A percentile compares a stretch with the other conserved stretches of the same genome.
phyloP scores from a whole-genome alignment of 2,329 filamentous ascomycete species.

The Talaromyces sp. region DNA sequence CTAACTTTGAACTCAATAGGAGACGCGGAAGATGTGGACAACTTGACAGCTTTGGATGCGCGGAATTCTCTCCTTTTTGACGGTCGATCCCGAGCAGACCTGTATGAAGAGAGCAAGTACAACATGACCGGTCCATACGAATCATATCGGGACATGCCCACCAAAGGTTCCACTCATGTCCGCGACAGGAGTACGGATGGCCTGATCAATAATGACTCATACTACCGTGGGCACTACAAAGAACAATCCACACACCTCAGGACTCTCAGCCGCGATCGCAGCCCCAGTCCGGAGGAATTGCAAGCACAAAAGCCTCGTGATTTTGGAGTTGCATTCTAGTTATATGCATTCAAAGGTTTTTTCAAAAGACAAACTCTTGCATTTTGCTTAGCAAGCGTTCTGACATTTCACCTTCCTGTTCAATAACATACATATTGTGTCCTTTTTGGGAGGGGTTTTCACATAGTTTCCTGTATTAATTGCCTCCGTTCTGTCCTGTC shows the following conservation, averaged over 20 bases:
- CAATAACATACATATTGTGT: background rate
- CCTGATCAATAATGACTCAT: constrained; percentile 30
- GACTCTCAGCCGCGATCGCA: constrained; percentile 27
- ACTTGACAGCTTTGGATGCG: constrained; percentile 80
- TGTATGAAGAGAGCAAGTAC: constrained; percentile 39
- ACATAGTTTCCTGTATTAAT: background rate
- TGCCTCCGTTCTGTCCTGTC: background rate
- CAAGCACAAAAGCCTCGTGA: constrained; percentile 11
- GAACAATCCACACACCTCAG: constrained; percentile 23
- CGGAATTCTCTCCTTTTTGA: constrained; percentile 61
- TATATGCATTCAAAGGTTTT: background rate
- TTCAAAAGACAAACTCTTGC: constrained; percentile 3
- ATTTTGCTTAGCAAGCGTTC: constrained; percentile 15
- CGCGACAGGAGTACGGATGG: constrained; percentile 34
- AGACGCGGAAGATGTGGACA: constrained; percentile 67
- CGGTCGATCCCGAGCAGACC: constrained; percentile 11
- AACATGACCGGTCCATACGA: constrained; percentile 41
- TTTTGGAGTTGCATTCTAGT: constrained; percentile 6
- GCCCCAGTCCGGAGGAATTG: constrained; percentile 34
- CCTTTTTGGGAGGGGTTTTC: background rate
- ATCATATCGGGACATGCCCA: constrained; percentile 35
- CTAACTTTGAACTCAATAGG: constrained; percentile 47
- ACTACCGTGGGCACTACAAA: constrained; percentile 24
- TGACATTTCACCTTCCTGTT: background rate
- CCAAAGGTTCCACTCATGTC: constrained; percentile 20